These are phyloP conservation scores for Bidens hawaiensis DNA, from an alignment of 140 eudicot genomes.

Conservation along the genomic window DNA sequence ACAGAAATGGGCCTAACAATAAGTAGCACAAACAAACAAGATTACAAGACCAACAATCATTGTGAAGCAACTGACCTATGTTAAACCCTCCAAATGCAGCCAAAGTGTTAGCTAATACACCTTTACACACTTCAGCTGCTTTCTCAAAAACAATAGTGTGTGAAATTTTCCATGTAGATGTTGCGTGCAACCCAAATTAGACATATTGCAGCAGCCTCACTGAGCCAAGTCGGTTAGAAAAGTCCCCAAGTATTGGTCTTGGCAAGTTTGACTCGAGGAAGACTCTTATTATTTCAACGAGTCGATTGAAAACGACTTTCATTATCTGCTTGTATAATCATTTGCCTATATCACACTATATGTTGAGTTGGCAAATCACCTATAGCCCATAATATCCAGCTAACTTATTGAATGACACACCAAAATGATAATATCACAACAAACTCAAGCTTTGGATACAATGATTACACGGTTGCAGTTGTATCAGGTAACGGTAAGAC, in stretches of 20 bases:
- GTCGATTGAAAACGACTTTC: slow-evolving; percentile 92
- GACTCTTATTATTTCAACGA: slow-evolving; percentile 80
- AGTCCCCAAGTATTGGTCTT: slow-evolving; percentile 78
- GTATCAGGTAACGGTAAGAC: slow-evolving; percentile 78
- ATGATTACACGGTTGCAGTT: slow-evolving; percentile 72
- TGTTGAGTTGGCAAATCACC: slow-evolving; percentile 94
- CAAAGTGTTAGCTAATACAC: slow-evolving; percentile 75
- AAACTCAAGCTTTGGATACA: slow-evolving; percentile 71
- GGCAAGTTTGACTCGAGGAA: slow-evolving; percentile 86
- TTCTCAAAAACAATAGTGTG: slow-evolving; percentile 80
- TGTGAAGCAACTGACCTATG: slow-evolving; percentile 99
- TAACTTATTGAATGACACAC: slow-evolving; percentile 71
- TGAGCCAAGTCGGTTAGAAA: slow-evolving; percentile 92
- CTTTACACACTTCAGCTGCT: slow-evolving; percentile 93
- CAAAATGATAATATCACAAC: slow-evolving; percentile 52
- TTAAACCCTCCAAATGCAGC: slow-evolving; percentile 88
- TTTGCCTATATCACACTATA: slow-evolving; percentile 72
- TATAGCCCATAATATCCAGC: slow-evolving; percentile 85
- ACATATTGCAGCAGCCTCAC: slow-evolving; percentile 99
- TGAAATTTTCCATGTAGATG: slow-evolving; percentile 49
- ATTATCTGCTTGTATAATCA: slow-evolving; percentile 97
- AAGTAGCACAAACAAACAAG: too few species aligned
- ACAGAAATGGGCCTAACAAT: too few species aligned
- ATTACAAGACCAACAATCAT: too few species aligned
- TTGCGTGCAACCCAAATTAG: slow-evolving; percentile 80